A percentile compares a stretch with the other conserved stretches of the same genome.
Conservation (phyloP, 495 filamentous ascomycete genomes). For the Hyaloscypha bicolor region DNA sequence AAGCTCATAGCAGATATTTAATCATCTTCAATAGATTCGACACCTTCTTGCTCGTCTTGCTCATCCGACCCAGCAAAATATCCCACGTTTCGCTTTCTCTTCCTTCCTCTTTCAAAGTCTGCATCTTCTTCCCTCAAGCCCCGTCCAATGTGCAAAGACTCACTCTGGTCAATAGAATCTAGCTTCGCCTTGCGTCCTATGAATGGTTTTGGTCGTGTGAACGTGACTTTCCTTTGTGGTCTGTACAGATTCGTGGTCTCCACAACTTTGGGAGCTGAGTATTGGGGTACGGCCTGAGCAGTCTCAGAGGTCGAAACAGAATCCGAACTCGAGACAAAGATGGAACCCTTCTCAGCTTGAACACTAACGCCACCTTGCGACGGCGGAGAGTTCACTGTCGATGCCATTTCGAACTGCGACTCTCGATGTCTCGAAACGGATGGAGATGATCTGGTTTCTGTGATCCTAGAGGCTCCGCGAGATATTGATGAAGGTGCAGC, state of each 20-base stretch:
- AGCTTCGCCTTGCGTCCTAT: not conserved
- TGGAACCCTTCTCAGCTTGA: not conserved
- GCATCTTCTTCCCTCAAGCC: not conserved
- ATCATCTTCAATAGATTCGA: slow-evolving; percentile 26
- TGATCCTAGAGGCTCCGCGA: not conserved
- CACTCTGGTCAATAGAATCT: not conserved
- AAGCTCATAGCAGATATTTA: slow-evolving; percentile 9
- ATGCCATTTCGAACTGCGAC: not conserved
- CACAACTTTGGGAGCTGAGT: not conserved
- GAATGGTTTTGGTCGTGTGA: slow-evolving; percentile 22
- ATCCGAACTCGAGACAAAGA: not conserved
- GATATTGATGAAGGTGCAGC: not conserved
- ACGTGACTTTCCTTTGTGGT: slow-evolving; percentile 2
- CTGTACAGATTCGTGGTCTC: not conserved
- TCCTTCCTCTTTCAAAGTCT: not conserved
- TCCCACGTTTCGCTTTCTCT: slow-evolving; percentile 8
- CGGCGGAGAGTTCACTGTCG: not conserved
- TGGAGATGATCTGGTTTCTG: not conserved
- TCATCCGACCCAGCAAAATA: slow-evolving; percentile 6
- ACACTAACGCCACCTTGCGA: not conserved
- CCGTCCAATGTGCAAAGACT: slow-evolving; percentile 19
- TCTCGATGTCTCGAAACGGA: not conserved
- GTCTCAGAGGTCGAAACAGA: not conserved
- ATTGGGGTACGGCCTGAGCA: not conserved
- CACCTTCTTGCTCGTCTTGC: not conserved